phyloP scores from a whole-genome alignment of 1,284 basidiomycete species.

The Schizophyllum amplum region DNA sequence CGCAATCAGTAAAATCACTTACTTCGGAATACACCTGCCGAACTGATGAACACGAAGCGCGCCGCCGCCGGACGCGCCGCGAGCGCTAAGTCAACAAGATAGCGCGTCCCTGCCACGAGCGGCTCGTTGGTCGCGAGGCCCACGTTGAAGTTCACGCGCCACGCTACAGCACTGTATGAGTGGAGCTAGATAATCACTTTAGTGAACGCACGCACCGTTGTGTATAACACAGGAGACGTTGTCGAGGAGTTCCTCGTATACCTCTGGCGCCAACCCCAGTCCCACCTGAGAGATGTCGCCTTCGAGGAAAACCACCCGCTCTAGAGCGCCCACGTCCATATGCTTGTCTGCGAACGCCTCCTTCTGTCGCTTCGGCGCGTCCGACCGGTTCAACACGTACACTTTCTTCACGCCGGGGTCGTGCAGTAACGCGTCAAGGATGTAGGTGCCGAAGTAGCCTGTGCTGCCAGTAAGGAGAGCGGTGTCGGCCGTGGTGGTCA shows the following conservation, averaged over 20 bases:
- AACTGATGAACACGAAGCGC: slow-evolving; percentile 27
- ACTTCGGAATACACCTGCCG: slow-evolving; percentile 23
- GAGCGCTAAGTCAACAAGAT: slow-evolving; percentile 33
- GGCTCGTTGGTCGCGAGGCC: slow-evolving; percentile 25
- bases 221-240: background rate
- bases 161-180: slow-evolving; percentile 22
- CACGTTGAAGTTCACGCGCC: slow-evolving; percentile 35
- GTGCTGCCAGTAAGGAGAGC: slow-evolving; percentile 27
- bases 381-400: slow-evolving; percentile 20
- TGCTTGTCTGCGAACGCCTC: background rate
- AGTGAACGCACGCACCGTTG: background rate
- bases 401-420: slow-evolving; percentile 13
- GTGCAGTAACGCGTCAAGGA: slow-evolving; percentile 19
- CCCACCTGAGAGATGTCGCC: background rate
- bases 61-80: slow-evolving; percentile 19
- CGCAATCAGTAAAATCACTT: slow-evolving; percentile 1
- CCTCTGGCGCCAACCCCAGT: background rate
- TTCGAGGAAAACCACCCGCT: background rate
- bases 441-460: slow-evolving; percentile 22
- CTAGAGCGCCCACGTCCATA: background rate
- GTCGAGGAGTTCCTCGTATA: background rate
- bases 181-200: background rate
- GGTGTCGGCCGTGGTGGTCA: slow-evolving; percentile 9
- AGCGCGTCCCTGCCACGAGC: slow-evolving; percentile 27
- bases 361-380: background rate